Conservation (phyloP, 1,139 yeast species). For the Pichia kudriavzevii region DNA sequence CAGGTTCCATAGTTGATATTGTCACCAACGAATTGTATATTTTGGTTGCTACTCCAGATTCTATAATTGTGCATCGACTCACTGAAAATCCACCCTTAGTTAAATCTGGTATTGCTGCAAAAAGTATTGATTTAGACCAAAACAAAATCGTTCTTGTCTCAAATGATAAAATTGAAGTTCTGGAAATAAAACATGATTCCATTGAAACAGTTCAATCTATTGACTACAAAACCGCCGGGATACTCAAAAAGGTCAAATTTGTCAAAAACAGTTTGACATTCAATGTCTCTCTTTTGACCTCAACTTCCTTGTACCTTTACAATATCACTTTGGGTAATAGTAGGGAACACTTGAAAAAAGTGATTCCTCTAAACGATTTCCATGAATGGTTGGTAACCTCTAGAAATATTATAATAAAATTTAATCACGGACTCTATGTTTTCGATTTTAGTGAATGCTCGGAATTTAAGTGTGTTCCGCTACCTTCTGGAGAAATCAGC, state of each 20-base stretch:
- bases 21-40: conserved; percentile 13
- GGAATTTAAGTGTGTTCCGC: conserved; percentile 18
- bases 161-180: conserved; percentile 15
- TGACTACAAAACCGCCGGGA: conserved; percentile 13
- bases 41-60: conserved; percentile 13
- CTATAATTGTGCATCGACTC: conserved; percentile 12
- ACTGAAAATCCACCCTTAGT: too few species aligned
- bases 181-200: conserved; percentile 13
- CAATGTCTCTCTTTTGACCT: conserved; percentile 21
- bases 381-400: conserved; percentile 20
- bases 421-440: conserved; percentile 17
- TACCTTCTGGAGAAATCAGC: conserved; percentile 1
- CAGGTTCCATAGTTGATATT: conserved; percentile 14
- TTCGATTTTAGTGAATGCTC: conserved; percentile 19
- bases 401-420: conserved; percentile 16
- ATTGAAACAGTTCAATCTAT: conserved; percentile 3
- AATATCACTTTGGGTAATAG: conserved; percentile 8
- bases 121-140: conserved; percentile 18
- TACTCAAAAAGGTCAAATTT: conserved; percentile 17
- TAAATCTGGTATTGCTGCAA: too few species aligned
- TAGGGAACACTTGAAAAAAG: conserved; percentile 6
- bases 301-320: conserved; percentile 19
- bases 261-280: conserved; percentile 11
- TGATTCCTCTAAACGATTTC: conserved; percentile 16
- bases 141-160: conserved; percentile 15